These are phyloP conservation scores for Neurospora sp. DNA, from an alignment of 495 filamentous ascomycete species.

Conservation along the genomic window DNA sequence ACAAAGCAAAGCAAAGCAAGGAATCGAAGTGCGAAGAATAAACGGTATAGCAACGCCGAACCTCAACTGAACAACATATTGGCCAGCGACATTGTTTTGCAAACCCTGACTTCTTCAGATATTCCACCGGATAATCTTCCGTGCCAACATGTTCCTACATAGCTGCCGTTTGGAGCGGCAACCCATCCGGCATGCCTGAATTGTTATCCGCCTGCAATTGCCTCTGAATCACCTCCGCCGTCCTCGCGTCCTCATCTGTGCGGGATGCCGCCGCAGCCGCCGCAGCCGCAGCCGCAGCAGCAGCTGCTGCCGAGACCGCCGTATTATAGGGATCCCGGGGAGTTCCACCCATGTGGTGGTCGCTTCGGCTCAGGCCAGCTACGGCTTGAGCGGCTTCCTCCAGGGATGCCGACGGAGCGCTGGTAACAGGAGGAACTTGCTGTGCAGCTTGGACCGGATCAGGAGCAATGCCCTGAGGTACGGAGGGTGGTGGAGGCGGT, in stretches of 20 bases:
- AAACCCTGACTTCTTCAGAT: neutral
- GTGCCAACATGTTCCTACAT: conserved; percentile 8
- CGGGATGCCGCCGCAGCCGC: neutral
- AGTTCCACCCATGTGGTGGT: conserved; percentile 6
- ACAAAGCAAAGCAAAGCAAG: neutral
- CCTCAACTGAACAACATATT: neutral
- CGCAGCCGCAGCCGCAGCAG: neutral
- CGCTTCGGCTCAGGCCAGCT: conserved; percentile 20
- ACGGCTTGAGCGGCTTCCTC: conserved; percentile 29
- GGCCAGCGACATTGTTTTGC: neutral
- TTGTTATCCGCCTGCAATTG: conserved; percentile 25
- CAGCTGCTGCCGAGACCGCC: neutral
- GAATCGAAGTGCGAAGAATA: neutral
- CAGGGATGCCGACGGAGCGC: conserved; percentile 8
- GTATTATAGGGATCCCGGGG: conserved; percentile 6
- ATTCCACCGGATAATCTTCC: neutral
- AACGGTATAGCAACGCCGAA: neutral
- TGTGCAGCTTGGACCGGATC: neutral
- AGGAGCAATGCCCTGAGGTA: neutral
- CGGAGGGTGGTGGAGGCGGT: conserved; percentile 1
- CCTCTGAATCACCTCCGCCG: conserved; percentile 28
- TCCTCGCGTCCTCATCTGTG: conserved; percentile 24
- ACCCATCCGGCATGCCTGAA: conserved; percentile 5
- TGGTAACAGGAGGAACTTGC: neutral
- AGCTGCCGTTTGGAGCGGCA: conserved; percentile 5